Base-by-base conservation (phyloP, 139 green algal genomes). In the Penium margaritaceum region DNA sequence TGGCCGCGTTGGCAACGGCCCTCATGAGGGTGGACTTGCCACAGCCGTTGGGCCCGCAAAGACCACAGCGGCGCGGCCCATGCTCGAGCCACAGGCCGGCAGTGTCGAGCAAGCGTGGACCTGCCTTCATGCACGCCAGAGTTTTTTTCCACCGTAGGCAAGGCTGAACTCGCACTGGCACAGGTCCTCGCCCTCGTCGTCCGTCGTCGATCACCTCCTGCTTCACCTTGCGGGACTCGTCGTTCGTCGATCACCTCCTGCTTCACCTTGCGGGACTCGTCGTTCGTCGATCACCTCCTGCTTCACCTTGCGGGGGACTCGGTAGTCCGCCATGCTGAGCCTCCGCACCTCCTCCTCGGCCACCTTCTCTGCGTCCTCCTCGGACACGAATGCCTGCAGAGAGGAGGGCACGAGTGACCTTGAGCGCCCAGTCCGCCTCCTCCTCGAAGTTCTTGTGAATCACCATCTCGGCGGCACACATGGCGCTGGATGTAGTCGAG, bases 1-100 rank as follows among this genome's bases (percentile, higher is more conserved):
- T 96, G 85, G 61, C 87, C 87, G n/a, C n/a, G 77, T 92, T 92
- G 79, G 88, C 86, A 70, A 97, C 96, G 74, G 90, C 90, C 64
- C 90, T 83, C 89, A 96, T 95, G n/a, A 96, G 89, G n/a, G 80
- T 82, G 24, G 80, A 81, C 80, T 85, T 85, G 24, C 80, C 80
- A 2, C 39, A 71, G 24, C 81, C 80, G 63, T 85, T 85, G 7
- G 43, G 64, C 38, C 80, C 80, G 33, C 82, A 68, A 38, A 85
- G 71, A 9, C 73, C 80, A 67, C 83, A 85, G 55, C 82, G 78
- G 39, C 65, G 27, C n/a, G n/a, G n/a, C 24, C 75, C 75, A 54
- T 75, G 65, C 70, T 80, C 80, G 30, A 85, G 51, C 63, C 67
- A 72, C 30, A 85, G 57, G 33, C 81, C 61, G 32, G 80, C 77